Conservation (phyloP, 805 yeast genomes). For the Wickerhamomyces mucosus region DNA sequence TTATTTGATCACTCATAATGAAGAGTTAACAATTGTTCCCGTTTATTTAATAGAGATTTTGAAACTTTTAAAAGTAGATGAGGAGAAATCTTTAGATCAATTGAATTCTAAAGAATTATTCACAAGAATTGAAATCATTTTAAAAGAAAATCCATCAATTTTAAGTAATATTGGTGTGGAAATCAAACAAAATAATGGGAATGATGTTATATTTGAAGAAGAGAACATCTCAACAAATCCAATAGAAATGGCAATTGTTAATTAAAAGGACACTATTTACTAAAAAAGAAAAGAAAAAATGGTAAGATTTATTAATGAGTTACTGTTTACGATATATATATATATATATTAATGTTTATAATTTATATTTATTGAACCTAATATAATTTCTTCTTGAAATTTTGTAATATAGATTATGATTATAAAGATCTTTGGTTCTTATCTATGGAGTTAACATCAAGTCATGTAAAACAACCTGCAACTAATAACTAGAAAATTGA, state of each 20-base stretch:
- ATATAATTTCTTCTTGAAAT: no score
- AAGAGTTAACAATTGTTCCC: constrained; percentile 73
- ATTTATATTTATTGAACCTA: background rate
- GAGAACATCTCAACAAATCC: no score
- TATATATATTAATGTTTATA: constrained; percentile 2
- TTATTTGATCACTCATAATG: constrained; percentile 71
- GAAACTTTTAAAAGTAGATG: constrained; percentile 14
- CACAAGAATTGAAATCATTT: constrained; percentile 21
- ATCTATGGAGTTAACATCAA: no score
- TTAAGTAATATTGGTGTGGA: constrained; percentile 11
- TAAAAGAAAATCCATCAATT: constrained; percentile 18
- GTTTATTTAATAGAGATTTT: constrained; percentile 29
- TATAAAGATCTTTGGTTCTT: no score
- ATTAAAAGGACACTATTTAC: background rate
- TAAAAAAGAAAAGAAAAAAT: no score
- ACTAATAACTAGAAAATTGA: no score
- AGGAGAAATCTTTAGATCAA: constrained; percentile 9
- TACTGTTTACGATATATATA: constrained; percentile 2
- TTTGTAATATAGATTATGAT: no score
- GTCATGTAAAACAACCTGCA: no score
- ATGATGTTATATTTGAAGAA: constrained; percentile 11
- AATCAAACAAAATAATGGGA: constrained; percentile 5
- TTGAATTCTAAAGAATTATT: constrained; percentile 31
- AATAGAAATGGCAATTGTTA: background rate
- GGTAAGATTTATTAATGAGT: no score